Percentiles rank a stretch among this genome's conserved stretches.
Conservation (phyloP, 139 green algal genomes). For the Tetraselmis striata region DNA sequence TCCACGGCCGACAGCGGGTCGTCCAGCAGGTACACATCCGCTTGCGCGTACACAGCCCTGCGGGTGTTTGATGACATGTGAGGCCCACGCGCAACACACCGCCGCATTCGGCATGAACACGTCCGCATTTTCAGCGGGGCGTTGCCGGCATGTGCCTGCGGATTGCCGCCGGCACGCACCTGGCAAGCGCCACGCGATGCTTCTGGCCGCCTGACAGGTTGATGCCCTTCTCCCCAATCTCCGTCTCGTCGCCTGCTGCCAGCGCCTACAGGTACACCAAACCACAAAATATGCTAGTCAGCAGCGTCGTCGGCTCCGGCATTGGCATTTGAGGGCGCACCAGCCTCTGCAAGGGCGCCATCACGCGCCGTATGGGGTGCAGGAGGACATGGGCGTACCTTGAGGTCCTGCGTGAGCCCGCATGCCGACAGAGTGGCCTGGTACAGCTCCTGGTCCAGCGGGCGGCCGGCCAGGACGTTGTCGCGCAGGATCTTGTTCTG, state of each 20-base stretch:
- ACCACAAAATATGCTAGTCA: too few relatives aligned
- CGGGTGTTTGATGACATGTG: too few relatives aligned
- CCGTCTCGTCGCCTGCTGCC: conserved; percentile 69
- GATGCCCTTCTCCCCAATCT: conserved; percentile 84
- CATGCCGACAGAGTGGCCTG: not conserved
- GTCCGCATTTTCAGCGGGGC: too few relatives aligned
- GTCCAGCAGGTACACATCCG: conserved; percentile 78
- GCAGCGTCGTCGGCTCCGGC: conserved; percentile 52
- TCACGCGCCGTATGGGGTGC: too few relatives aligned
- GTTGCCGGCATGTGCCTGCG: too few relatives aligned
- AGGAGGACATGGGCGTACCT: too few relatives aligned
- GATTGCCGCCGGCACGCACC: too few relatives aligned
- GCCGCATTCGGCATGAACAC: too few relatives aligned
- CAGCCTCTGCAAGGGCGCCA: too few relatives aligned
- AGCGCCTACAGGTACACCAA: conserved; percentile 68
- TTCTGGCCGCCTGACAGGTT: conserved; percentile 57
- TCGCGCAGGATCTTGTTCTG: conserved; percentile 49
- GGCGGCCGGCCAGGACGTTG: conserved; percentile 69
- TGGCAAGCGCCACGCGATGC: not conserved
- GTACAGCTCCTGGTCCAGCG: conserved; percentile 47
- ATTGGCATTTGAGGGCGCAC: conserved; percentile 15
- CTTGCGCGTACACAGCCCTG: conserved; percentile 13
- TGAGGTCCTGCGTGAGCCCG: not conserved
- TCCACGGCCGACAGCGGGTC: conserved; percentile 89
- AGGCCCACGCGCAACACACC: too few relatives aligned